Base-by-base conservation (phyloP, 768 basidiomycete genomes). In the Dacryopinax spathularia region DNA sequence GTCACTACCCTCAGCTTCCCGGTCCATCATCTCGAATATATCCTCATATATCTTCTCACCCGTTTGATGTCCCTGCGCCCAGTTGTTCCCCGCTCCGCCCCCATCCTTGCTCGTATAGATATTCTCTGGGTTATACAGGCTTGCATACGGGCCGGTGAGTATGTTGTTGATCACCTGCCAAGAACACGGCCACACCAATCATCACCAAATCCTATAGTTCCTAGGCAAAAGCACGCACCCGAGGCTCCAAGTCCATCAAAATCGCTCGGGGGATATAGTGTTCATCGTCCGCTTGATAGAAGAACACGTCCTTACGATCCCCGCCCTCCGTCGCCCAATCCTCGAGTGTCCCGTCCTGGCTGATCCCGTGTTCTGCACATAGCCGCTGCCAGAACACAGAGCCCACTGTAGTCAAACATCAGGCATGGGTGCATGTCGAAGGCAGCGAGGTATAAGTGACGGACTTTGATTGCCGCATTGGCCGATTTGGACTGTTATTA, bases 251-350 rank as follows among this genome's bases (percentile, higher is more conserved):
- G 75, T 99, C 96, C 65, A 98, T 85, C 36, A 99, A 81, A 66
- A 99, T 95, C 3, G 96, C 91, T 61, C 96, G 83, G 1, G 96
- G 96, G 65, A 99, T 94, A 74, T 98, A 99, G 70, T 96, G 94
- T 73, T 98, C 96, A 71, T 99, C 96, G 73, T 99, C 96, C n/a
- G 96, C 96, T 74, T 98, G 95, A 73, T 99, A 98, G 78, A 99
- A 99, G 77, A 99, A 99, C 29, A 96, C 95, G 76, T 99, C 96
- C 72, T 98, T 99, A 69, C 96, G 81, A 75, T 99, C 96, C 9
- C 91, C 91, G 20, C 89, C 90, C 69, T 94, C 92, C 1, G 87
- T 89, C 5, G 94, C 93, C 89, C 91, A 95, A 66, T 98, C 94
- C 73, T 98, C 94, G 56, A 98, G 84, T 64, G 91, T 91, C 31